Base-by-base conservation (phyloP, 768 basidiomycete genomes). In the Trametes cingulata region DNA sequence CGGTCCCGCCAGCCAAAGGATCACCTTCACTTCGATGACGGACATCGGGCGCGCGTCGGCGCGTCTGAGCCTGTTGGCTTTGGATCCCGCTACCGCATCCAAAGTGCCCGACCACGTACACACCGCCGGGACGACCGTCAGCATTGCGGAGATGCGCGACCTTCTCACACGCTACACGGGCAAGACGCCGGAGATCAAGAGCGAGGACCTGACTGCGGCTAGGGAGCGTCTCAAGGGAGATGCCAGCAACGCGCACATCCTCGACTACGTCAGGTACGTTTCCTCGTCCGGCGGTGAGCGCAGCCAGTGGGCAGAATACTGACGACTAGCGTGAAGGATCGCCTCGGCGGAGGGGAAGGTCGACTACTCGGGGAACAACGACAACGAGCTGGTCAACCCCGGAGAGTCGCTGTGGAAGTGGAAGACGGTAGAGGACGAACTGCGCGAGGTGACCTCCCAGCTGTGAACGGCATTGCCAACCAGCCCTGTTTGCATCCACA, bases 361-460 rank as follows among this genome's bases (percentile, higher is more conserved):
- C 3, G 64, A 70, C 59, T 68, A 56, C 29, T 62, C 66, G 0
- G 33, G 24, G 15, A 46, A 60, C 29, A 68, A 68, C 43, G 40
- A 56, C 33, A 65, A 70, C 48, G 69, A 70, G 35, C 57, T 69
- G 10, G 61, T 69, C 13, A 70, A 70, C 56, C 69, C 68, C 0
- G 58, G 52, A 8, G 37, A 69, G 58, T 55, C 42, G 13, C 6
- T 43, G 15, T 70, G 69, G 69, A 66, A 65, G 61, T 70, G 69
- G 69, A 62, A 58, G 50, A 63, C 64, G 3, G 50, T 66, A 6
- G 56, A 67, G 48, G 63, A 65, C 17, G 49, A 63, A 20, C 48
- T 60, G 39, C 40, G 41, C n/a, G 29, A 33, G 29, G 29, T 33
- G 29, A 33, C 29, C 29, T 33, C 29, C 6, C 29, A 33, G 29